Evolutionary conservation across 2,329 filamentous ascomycete genomes (phyloP), one percentile per base, ranked within the genome.

Genomic region (Microcyclosporella mali): DNA sequence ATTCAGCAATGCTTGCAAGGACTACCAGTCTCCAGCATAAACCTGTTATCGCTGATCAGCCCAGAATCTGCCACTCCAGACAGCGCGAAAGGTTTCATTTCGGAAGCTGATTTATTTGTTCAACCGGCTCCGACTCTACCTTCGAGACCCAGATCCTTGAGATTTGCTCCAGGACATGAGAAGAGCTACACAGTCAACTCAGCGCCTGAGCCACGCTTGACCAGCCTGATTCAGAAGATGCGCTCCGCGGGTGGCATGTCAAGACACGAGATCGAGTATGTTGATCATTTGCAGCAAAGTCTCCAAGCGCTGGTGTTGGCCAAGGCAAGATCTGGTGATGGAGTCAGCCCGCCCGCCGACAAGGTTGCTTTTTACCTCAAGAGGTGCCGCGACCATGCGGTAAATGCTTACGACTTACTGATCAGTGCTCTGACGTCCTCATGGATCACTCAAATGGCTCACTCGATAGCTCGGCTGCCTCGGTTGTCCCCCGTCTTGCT

Each of bases 391-490:
- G 10, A 18, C 11, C 15, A 29, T 11, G 33, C 25, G 17, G 16
- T 29, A 12, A n/a, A 27, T 12, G 15, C 34, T 19, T 33, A 34
- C 29, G 14, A 16, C 11, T 4, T 14, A 15, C 15, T 38, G 12
- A 11, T 16, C 36, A 8, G 12, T 3, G 10, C 36, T 6, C 11
- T 38, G 36, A 9, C 21, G 16, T 16, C n/a, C 3, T 4, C 6
- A n/a, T n/a, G 21, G 7, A 30, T 12, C 9, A 17, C 36, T 7
- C 7, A 15, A 19, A 21, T 17, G 17, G 9, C 21, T 4, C 6
- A 8, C 15, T 3, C 6, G 58, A 68, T 46, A n/a, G n/a, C 45
- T 0, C 55, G 77, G 0, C 75, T 70, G 69, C 76, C 76, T 0
- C 63, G 59, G 1, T 46, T 71, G 2, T 73, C 70, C 0, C 61